Evolutionary conservation across 495 filamentous ascomycete species (phyloP).

Genomic region (Penicilliopsis zonata): DNA sequence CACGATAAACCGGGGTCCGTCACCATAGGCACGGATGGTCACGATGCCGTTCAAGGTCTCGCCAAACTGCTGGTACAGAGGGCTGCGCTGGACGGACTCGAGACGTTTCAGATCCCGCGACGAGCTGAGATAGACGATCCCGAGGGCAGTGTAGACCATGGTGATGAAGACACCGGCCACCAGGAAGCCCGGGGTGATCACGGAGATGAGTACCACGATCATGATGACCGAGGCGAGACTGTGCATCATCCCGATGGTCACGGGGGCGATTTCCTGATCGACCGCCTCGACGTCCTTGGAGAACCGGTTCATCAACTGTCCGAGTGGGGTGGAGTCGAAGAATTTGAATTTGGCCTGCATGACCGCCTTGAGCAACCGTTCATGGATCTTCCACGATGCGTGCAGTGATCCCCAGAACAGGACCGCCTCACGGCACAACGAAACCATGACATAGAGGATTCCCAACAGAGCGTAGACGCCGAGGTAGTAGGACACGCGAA

Average conservation of each 20-base stretch:
- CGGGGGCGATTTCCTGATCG: conserved; percentile 90
- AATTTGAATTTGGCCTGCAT: conserved; percentile 90
- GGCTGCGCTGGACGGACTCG: conserved; percentile 89
- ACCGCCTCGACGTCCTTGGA: conserved; percentile 93
- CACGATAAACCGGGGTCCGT: conserved; percentile 83
- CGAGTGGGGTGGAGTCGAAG: conserved; percentile 93
- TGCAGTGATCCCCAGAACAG: conserved; percentile 87
- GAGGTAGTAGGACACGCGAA: conserved; percentile 78
- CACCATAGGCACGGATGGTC: conserved; percentile 96
- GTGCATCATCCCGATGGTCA: conserved; percentile 65
- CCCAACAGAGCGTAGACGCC: conserved; percentile 72
- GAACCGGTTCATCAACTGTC: conserved; percentile 97
- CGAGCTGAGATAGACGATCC: conserved; percentile 77
- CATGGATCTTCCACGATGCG: conserved; percentile 79
- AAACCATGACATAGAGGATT: conserved; percentile 57
- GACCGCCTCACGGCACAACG: conserved; percentile 67
- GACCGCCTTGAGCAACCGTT: conserved; percentile 62
- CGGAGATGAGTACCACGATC: conserved; percentile 82
- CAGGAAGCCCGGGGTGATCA: conserved; percentile 87
- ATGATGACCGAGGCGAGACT: conserved; percentile 68
- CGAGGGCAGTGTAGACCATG: conserved; percentile 68
- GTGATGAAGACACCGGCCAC: conserved; percentile 81
- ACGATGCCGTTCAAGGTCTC: conserved; percentile 92
- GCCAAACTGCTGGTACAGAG: conserved; percentile 95
- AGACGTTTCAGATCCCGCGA: conserved; percentile 90